A percentile compares a stretch with the other conserved stretches of the same genome.
These are phyloP conservation scores for Saccharomycopsis sp. DNA, from an alignment of 805 yeast genomes.

Conservation along the genomic window DNA sequence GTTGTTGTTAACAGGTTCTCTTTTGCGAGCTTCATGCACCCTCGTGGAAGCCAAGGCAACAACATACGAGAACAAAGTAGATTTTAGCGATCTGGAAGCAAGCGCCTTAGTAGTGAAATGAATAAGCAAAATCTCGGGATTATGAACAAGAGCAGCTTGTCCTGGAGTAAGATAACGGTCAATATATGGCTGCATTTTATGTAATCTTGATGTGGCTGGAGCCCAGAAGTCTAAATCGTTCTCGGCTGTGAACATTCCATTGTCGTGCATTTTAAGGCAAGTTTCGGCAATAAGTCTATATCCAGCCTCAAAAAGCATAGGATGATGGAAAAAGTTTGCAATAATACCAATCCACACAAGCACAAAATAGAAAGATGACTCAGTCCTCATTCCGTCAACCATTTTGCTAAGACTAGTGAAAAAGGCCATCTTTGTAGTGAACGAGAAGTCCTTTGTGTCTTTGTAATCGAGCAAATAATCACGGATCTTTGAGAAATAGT, in stretches of 20 bases:
- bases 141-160: background rate
- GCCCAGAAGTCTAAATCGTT: conserved; percentile 5
- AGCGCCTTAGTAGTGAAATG: conserved; percentile 3
- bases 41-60: background rate
- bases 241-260: conserved; percentile 3
- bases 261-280: background rate
- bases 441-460: background rate
- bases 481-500: conserved; percentile 2
- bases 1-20: background rate
- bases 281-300: background rate
- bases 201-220: background rate
- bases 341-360: background rate
- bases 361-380: background rate
- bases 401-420: conserved; percentile 10
- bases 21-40: no score
- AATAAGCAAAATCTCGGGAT: conserved; percentile 4
- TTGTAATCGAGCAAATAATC: background rate
- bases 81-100: background rate
- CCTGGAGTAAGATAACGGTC: background rate
- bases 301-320: conserved; percentile 7
- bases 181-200: background rate
- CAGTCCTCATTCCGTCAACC: background rate
- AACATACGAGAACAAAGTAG: background rate
- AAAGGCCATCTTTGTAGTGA: conserved; percentile 2
- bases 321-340: conserved; percentile 2